Conservation (phyloP, 257 asterid species). For the Rubia yunnanensis region DNA sequence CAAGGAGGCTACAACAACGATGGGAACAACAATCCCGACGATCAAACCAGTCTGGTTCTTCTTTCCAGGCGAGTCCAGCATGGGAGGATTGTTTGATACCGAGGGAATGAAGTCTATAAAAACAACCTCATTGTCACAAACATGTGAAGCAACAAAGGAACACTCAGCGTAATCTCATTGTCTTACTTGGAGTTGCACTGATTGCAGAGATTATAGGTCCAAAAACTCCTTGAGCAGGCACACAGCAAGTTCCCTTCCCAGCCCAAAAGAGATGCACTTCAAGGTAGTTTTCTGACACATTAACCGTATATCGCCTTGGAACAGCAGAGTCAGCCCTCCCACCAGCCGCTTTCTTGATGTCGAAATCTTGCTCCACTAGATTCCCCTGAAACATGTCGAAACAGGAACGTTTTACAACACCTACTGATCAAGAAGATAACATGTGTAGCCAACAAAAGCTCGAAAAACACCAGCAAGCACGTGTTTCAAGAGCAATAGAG, state of each 20-base stretch:
- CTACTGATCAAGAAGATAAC: no score
- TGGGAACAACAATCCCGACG: slow-evolving; percentile 49
- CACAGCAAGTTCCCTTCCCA: slow-evolving; percentile 90
- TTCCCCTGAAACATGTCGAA: slow-evolving; percentile 41
- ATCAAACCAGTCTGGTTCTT: slow-evolving; percentile 40
- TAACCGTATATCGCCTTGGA: slow-evolving; percentile 24
- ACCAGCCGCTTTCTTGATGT: slow-evolving; percentile 51
- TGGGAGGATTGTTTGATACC: slow-evolving; percentile 42
- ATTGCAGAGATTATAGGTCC: slow-evolving; percentile 79
- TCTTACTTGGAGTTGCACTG: slow-evolving; percentile 64
- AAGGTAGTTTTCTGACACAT: slow-evolving; percentile 57
- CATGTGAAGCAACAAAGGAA: not conserved
- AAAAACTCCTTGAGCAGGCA: slow-evolving; percentile 51
- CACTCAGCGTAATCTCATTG: not conserved
- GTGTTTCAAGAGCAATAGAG: no score
- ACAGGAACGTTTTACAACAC: no score
- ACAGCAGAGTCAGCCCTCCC: slow-evolving; percentile 40
- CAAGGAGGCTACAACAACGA: slow-evolving; percentile 31
- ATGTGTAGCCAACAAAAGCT: not conserved
- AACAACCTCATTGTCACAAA: slow-evolving; percentile 2
- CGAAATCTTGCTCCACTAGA: slow-evolving; percentile 41
- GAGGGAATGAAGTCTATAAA: slow-evolving; percentile 46
- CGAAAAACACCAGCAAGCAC: no score
- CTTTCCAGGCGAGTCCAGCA: slow-evolving; percentile 11
- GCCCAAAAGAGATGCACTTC: slow-evolving; percentile 89